Evolutionary conservation across 768 basidiomycete genomes (phyloP).

Genomic region (Tulasnella sp.): DNA sequence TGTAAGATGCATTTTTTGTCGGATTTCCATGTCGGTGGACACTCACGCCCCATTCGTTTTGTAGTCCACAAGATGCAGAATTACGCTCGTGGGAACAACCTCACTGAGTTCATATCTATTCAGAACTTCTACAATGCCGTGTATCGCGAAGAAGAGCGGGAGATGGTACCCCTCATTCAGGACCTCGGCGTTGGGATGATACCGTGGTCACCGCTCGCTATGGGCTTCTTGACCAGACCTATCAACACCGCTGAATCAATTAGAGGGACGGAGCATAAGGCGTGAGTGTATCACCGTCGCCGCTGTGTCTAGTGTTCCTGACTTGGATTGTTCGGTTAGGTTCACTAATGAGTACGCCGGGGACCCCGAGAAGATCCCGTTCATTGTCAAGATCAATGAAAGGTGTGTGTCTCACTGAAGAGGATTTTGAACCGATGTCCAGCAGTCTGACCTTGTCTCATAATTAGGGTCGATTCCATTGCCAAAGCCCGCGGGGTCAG

Average conservation of each 20-base stretch:
- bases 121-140: slow-evolving; percentile 10
- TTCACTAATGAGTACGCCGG: too few species aligned
- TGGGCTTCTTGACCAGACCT: slow-evolving; percentile 7
- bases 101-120: slow-evolving; percentile 8
- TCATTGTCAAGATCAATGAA: neutral
- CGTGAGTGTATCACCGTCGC: neutral
- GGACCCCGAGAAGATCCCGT: neutral
- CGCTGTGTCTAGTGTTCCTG: neutral
- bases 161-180: slow-evolving; percentile 10
- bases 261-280: neutral
- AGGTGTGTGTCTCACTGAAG: too few species aligned
- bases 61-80: slow-evolving; percentile 16
- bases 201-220: slow-evolving; percentile 8
- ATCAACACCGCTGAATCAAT: neutral
- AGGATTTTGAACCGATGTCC: too few species aligned
- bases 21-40: neutral
- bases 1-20: neutral
- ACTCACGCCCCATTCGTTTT: neutral
- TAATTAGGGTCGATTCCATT: slow-evolving; percentile 22
- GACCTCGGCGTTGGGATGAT: slow-evolving; percentile 12
- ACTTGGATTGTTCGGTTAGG: slow-evolving; percentile 8
- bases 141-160: slow-evolving; percentile 15
- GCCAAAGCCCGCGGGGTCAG: slow-evolving; percentile 24
- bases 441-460: neutral
- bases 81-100: slow-evolving; percentile 2